These are phyloP conservation scores for Blyttiomyces sp. DNA, from an alignment of 371 early-diverging fungal species.

Conservation along the genomic window DNA sequence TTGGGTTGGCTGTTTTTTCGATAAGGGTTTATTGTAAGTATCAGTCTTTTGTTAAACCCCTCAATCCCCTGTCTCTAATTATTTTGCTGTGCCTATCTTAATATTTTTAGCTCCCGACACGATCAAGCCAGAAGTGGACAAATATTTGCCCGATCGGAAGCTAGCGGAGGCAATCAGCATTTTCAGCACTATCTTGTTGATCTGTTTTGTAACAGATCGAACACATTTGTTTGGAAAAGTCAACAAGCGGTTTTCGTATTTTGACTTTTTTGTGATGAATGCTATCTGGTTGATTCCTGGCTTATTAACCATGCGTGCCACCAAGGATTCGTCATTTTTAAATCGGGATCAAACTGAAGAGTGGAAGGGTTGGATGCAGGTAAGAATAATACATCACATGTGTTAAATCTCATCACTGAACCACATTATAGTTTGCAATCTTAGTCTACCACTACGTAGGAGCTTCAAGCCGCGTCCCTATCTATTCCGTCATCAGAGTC, in stretches of 20 bases:
- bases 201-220: conserved; percentile 66
- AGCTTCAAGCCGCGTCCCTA: conserved; percentile 57
- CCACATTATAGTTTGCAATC: conserved; percentile 55
- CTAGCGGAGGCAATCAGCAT: conserved; percentile 9
- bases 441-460: conserved; percentile 71
- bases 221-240: conserved; percentile 65
- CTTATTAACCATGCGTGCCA: conserved; percentile 38
- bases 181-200: conserved; percentile 32
- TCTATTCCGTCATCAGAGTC: conserved; percentile 68
- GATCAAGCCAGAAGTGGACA: too few species aligned
- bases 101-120: too few species aligned
- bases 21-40: too few species aligned
- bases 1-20: conserved; percentile 44
- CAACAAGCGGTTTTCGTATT: conserved; percentile 53
- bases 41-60: too few species aligned
- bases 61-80: too few species aligned
- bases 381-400: not conserved
- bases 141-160: too few species aligned
- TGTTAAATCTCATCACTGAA: too few species aligned
- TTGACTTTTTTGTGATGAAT: conserved; percentile 45
- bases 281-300: conserved; percentile 45
- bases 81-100: too few species aligned
- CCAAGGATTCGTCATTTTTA: conserved; percentile 56
- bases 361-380: conserved; percentile 88
- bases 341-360: conserved; percentile 75